These are phyloP conservation scores for Ophiostoma ulmi DNA, from an alignment of 2,329 filamentous ascomycete genomes.

Conservation along the genomic window DNA sequence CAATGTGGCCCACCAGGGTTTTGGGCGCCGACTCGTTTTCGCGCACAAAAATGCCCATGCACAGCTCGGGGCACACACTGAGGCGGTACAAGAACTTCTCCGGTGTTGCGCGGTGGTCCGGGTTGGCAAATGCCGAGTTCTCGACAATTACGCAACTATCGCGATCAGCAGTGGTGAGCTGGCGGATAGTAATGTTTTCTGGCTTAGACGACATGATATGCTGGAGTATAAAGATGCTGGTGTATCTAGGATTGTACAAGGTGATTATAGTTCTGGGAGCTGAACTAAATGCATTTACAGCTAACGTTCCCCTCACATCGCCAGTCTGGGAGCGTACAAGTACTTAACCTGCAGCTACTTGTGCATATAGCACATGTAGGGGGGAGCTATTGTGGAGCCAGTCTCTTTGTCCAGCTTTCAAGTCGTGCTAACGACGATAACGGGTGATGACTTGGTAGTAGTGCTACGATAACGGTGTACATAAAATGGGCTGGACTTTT, in stretches of 20 bases:
- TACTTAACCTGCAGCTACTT: background rate
- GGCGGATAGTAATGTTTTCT: conserved; percentile 52
- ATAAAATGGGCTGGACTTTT: background rate
- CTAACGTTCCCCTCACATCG: background rate
- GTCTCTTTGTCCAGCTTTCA: background rate
- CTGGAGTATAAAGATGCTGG: background rate
- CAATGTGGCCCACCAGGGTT: conserved; percentile 72
- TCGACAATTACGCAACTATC: conserved; percentile 55
- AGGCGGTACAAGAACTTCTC: conserved; percentile 71
- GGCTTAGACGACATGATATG: background rate
- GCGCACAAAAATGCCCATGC: conserved; percentile 63
- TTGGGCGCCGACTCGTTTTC: conserved; percentile 24
- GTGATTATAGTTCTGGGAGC: too few relatives aligned
- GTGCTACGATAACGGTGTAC: background rate
- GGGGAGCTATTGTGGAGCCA: conserved; percentile 2
- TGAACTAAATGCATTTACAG: background rate
- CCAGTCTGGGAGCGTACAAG: background rate
- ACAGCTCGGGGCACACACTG: conserved; percentile 67
- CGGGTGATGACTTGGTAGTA: background rate
- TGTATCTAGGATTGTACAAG: too few relatives aligned
- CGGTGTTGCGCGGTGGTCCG: conserved; percentile 45
- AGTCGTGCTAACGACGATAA: background rate
- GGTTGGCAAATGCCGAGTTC: conserved; percentile 48
- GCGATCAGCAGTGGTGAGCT: conserved; percentile 62
- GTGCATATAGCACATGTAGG: background rate